Percentiles rank a stretch among this genome's conserved stretches.
Evolutionary conservation across 192 early-diverging fungal species (phyloP).

Genomic region (Coemansia sp.): DNA sequence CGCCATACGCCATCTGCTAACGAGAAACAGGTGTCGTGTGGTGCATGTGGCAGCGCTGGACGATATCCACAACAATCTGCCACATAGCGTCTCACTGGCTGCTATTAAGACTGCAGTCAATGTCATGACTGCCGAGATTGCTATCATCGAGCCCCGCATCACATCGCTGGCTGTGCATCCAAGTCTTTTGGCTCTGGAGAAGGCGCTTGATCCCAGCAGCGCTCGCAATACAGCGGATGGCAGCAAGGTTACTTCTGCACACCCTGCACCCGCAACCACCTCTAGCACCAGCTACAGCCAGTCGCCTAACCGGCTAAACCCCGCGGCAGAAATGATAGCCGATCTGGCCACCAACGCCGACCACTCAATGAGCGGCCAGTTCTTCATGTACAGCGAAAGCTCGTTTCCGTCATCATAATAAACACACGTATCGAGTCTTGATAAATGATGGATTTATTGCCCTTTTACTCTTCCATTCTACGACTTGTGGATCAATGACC

Average conservation of each 20-base stretch:
- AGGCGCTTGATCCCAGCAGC: neutral
- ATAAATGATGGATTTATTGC: too few relatives aligned
- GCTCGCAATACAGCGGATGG: neutral
- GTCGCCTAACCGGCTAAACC: neutral
- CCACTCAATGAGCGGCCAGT: slow-evolving; percentile 28
- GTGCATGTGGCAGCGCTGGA: slow-evolving; percentile 35
- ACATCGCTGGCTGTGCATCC: slow-evolving; percentile 37
- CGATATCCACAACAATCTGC: slow-evolving; percentile 10
- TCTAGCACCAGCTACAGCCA: neutral
- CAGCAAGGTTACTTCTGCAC: neutral
- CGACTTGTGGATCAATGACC: too few relatives aligned
- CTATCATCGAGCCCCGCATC: slow-evolving; percentile 27
- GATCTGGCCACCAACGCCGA: slow-evolving; percentile 32
- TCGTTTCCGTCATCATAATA: slow-evolving; percentile 5
- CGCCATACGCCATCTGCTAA: slow-evolving; percentile 13
- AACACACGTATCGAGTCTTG: too few relatives aligned
- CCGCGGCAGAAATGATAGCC: slow-evolving; percentile 36
- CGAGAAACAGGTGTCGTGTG: slow-evolving; percentile 10
- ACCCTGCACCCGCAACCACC: neutral
- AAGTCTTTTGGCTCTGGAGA: slow-evolving; percentile 2
- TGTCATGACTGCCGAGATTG: slow-evolving; percentile 35
- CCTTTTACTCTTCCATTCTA: too few relatives aligned
- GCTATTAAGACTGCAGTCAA: slow-evolving; percentile 47
- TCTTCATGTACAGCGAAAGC: slow-evolving; percentile 37
- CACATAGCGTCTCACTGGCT: slow-evolving; percentile 18